Evolutionary conservation across 805 yeast species (phyloP).

Genomic region (Brettanomyces bruxellensis): DNA sequence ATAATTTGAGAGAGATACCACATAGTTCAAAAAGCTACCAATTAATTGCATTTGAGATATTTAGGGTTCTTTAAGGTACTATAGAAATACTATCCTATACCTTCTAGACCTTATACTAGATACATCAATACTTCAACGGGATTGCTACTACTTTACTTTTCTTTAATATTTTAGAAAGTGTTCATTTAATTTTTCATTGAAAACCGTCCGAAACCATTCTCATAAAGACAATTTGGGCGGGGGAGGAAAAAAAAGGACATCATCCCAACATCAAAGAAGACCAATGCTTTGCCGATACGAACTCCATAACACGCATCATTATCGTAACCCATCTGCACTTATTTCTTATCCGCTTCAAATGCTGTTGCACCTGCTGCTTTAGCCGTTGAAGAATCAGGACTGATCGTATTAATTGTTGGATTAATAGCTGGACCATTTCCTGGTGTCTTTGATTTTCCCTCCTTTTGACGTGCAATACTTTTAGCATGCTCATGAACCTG

Average conservation of each 20-base stretch:
- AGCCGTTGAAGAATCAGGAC: constrained; percentile 14
- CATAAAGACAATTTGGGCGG: not conserved
- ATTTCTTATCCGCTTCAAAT: constrained; percentile 14
- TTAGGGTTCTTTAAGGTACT: too few species aligned
- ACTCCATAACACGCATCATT: not conserved
- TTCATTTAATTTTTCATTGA: not conserved
- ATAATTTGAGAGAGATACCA: too few species aligned
- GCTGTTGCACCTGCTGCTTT: constrained; percentile 18
- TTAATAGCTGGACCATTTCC: not conserved
- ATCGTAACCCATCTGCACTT: not conserved
- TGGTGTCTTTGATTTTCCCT: constrained; percentile 1
- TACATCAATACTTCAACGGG: too few species aligned
- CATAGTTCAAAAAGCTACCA: too few species aligned
- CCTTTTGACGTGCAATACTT: constrained; percentile 43
- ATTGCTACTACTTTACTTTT: not conserved
- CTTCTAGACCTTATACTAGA: too few species aligned
- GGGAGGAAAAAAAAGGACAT: too few species aligned
- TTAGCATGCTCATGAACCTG: constrained; percentile 70
- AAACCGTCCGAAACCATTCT: not conserved
- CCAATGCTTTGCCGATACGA: not conserved
- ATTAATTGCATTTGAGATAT: too few species aligned
- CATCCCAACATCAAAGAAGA: not conserved
- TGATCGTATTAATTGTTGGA: constrained; percentile 9
- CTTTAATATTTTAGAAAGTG: not conserved
- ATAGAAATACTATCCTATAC: too few species aligned